These are phyloP conservation scores for Alternaria hordeiaustralica DNA, from an alignment of 2,329 filamentous ascomycete species.

Conservation along the genomic window DNA sequence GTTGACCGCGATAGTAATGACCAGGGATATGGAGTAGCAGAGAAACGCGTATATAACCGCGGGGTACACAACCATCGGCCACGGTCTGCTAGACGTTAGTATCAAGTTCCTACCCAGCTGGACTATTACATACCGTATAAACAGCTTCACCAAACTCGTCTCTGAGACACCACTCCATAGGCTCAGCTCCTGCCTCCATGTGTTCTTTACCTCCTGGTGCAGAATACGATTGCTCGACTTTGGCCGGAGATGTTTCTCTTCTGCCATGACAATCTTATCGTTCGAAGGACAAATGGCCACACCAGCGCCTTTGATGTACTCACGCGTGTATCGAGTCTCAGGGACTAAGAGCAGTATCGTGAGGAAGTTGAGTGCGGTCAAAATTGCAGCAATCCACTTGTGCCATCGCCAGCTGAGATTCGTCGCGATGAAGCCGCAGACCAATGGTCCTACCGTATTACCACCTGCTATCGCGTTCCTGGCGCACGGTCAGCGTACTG, in stretches of 20 bases:
- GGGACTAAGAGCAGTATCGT: slow-evolving; percentile 47
- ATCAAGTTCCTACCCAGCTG: neutral
- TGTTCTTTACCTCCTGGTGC: slow-evolving; percentile 37
- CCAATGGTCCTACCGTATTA: slow-evolving; percentile 49
- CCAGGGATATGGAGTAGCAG: slow-evolving; percentile 47
- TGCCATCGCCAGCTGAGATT: slow-evolving; percentile 48
- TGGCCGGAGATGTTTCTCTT: slow-evolving; percentile 7
- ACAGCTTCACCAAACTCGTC: slow-evolving; percentile 44
- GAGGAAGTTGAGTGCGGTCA: slow-evolving; percentile 42
- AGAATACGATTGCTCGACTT: neutral
- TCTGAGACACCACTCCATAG: slow-evolving; percentile 42
- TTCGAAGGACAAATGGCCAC: slow-evolving; percentile 6
- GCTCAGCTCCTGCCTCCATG: slow-evolving; percentile 43
- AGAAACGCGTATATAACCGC: slow-evolving; percentile 48
- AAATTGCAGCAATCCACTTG: slow-evolving; percentile 43
- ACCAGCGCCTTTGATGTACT: slow-evolving; percentile 1
- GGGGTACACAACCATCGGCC: slow-evolving; percentile 48
- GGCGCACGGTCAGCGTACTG: neutral
- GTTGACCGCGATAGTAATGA: slow-evolving; percentile 50
- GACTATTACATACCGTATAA: slow-evolving; percentile 24
- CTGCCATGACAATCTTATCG: slow-evolving; percentile 17
- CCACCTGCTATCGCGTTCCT: slow-evolving; percentile 46
- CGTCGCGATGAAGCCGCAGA: slow-evolving; percentile 50
- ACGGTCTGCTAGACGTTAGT: slow-evolving; percentile 34
- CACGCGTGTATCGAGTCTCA: slow-evolving; percentile 47